A percentile compares a stretch with the other conserved stretches of the same genome.
phyloP scores from a whole-genome alignment of 371 early-diverging fungal genomes.

The Paramicrosporidium saccamoebae region DNA sequence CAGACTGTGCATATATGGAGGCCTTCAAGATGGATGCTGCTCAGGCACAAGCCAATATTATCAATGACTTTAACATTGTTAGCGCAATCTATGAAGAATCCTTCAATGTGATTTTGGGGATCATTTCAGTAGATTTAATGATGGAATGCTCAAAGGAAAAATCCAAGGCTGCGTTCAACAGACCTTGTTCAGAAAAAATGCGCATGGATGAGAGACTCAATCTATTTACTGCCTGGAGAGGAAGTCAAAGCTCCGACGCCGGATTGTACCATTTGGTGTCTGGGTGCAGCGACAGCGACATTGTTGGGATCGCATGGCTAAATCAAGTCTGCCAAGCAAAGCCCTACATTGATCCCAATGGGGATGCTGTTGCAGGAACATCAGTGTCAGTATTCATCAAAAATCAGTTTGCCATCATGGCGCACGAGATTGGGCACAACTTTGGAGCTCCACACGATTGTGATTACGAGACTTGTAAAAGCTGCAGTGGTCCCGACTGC shows the following conservation, averaged over 20 bases:
- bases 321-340: constrained; percentile 25
- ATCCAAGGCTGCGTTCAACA: constrained; percentile 27
- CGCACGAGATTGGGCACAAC: constrained; percentile 76
- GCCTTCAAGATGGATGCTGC: constrained; percentile 14
- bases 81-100: constrained; percentile 52
- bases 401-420: constrained; percentile 76
- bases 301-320: constrained; percentile 80
- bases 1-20: constrained; percentile 34
- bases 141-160: constrained; percentile 7
- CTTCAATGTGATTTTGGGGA: constrained; percentile 57
- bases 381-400: constrained; percentile 51
- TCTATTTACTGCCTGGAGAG: constrained; percentile 71
- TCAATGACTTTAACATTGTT: constrained; percentile 31
- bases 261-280: constrained; percentile 86
- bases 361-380: constrained; percentile 22
- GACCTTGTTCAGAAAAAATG: constrained; percentile 26
- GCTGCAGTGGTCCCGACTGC: constrained; percentile 9
- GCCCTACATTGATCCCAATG: constrained; percentile 8
- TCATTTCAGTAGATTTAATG: constrained; percentile 29
- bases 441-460: constrained; percentile 24
- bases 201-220: constrained; percentile 34
- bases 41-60: constrained; percentile 21
- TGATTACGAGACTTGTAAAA: constrained; percentile 13
- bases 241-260: constrained; percentile 19
- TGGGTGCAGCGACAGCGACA: constrained; percentile 39